A percentile compares a stretch with the other conserved stretches of the same genome.
phyloP scores from a whole-genome alignment of 2,329 filamentous ascomycete genomes.

The Penicillium janthinellum region DNA sequence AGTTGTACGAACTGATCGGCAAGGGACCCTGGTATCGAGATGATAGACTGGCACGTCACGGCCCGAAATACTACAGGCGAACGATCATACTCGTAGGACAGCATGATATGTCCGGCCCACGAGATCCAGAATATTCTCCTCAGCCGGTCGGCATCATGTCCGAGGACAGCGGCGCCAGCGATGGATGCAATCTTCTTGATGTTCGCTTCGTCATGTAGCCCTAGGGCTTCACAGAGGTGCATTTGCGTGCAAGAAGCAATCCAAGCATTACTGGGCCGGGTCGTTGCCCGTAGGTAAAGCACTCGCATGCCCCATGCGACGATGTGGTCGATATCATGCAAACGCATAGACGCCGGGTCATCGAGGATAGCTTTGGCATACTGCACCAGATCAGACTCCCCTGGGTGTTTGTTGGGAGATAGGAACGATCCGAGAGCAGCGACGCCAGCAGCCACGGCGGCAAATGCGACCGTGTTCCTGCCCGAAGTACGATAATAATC shows the following conservation, averaged over 20 bases:
- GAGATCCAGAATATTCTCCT: constrained; percentile 38
- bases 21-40: neutral
- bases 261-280: constrained; percentile 36
- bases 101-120: constrained; percentile 36
- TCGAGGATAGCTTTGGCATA: neutral
- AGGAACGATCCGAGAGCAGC: neutral
- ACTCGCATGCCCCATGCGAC: constrained; percentile 33
- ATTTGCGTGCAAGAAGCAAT: constrained; percentile 35
- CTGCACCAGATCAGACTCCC: neutral
- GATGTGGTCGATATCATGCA: neutral
- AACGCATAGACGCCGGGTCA: neutral
- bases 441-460: neutral
- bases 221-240: constrained; percentile 18
- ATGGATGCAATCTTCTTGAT: neutral
- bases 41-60: neutral
- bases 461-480: neutral
- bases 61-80: constrained; percentile 28
- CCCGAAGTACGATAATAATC: neutral
- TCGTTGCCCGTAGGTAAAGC: constrained; percentile 35
- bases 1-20: neutral
- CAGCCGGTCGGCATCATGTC: constrained; percentile 35
- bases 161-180: constrained; percentile 17
- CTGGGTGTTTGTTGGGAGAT: neutral
- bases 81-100: constrained; percentile 37
- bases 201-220: neutral